A percentile compares a stretch with the other conserved stretches of the same genome.
Evolutionary conservation across 2,329 filamentous ascomycete genomes (phyloP).

Genomic region (Diaporthe vexans): DNA sequence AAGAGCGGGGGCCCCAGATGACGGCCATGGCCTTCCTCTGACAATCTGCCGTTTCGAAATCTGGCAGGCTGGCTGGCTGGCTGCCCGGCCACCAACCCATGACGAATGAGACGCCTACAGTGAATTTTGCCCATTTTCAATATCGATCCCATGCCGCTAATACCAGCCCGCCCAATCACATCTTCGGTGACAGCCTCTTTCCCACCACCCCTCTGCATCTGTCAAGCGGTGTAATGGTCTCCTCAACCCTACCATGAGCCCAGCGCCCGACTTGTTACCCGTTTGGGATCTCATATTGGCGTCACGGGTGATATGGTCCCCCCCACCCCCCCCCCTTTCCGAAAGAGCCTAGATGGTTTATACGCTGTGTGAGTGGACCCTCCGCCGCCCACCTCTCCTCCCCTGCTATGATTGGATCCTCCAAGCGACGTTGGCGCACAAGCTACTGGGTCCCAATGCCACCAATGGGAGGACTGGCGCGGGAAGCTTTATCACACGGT

Average conservation of each 20-base stretch:
- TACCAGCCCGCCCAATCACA: not conserved
- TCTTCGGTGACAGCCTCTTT: not conserved
- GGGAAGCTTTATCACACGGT: not conserved
- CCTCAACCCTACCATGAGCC: not conserved
- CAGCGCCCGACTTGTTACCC: not conserved
- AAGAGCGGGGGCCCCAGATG: not conserved
- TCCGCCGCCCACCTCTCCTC: not conserved
- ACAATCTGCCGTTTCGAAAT: slow-evolving; percentile 19
- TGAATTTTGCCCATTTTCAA: slow-evolving; percentile 34
- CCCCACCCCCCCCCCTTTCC: not conserved
- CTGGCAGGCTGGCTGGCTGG: not conserved
- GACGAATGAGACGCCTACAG: not conserved
- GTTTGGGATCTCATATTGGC: not conserved
- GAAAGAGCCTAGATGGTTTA: not conserved
- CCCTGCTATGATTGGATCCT: slow-evolving; percentile 7
- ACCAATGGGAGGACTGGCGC: not conserved
- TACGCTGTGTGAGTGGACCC: not conserved
- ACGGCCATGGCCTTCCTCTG: not conserved
- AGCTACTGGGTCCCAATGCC: not conserved
- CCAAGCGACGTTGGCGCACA: slow-evolving; percentile 10
- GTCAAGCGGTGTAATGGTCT: slow-evolving; percentile 7
- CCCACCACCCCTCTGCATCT: slow-evolving; percentile 1
- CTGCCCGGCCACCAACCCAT: not conserved
- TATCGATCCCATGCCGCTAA: not conserved
- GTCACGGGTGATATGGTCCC: not conserved